Conservation (phyloP, 768 basidiomycete genomes). For the Termitomyces sp. region DNA sequence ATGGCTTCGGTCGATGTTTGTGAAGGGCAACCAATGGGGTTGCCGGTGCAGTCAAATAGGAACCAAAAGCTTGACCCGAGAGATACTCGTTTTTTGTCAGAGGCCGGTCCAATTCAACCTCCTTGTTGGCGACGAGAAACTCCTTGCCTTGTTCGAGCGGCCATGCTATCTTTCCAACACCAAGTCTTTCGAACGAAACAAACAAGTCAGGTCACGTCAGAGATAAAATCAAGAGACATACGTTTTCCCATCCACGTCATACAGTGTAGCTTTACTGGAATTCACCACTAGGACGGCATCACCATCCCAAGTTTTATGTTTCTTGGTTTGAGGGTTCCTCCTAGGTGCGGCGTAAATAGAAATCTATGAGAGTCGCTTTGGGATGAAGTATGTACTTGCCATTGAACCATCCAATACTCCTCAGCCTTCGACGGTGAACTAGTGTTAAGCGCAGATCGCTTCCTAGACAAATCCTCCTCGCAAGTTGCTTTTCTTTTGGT, state of each 20-base stretch:
- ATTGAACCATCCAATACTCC: constrained; percentile 77
- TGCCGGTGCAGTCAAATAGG: constrained; percentile 3
- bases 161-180: constrained; percentile 43
- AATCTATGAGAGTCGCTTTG: not conserved
- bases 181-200: constrained; percentile 37
- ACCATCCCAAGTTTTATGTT: constrained; percentile 91
- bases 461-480: constrained; percentile 25
- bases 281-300: constrained; percentile 63
- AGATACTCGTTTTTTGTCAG: constrained; percentile 55
- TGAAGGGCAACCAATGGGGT: not conserved
- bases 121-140: constrained; percentile 47
- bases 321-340: constrained; percentile 69
- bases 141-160: constrained; percentile 37
- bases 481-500: constrained; percentile 36
- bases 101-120: constrained; percentile 61
- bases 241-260: constrained; percentile 65
- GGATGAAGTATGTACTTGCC: constrained; percentile 35
- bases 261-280: constrained; percentile 44
- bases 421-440: not conserved
- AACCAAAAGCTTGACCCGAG: constrained; percentile 62
- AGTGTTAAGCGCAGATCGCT: constrained; percentile 27
- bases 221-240: constrained; percentile 30
- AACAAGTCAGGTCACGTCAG: constrained; percentile 1
- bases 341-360: constrained; percentile 28
- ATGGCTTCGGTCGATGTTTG: constrained; percentile 16